These are phyloP conservation scores for Blastocystis sp. DNA, from an alignment of 352 stramenopile genomes.

Conservation along the genomic window DNA sequence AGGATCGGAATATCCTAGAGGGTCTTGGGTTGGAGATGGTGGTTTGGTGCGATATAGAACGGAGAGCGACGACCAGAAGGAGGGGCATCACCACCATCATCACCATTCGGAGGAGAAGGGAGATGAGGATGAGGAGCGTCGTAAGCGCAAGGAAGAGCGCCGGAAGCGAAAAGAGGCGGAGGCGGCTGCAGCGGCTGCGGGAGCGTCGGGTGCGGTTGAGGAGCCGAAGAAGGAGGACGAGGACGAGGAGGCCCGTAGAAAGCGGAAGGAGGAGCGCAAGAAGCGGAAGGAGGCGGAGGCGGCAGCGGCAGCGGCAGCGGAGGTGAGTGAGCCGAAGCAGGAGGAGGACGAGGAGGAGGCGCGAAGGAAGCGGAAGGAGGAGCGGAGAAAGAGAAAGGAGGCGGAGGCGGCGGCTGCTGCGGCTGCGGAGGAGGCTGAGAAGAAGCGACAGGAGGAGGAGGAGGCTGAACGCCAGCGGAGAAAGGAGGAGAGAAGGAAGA, in stretches of 20 bases:
- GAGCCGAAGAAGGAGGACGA: neutral
- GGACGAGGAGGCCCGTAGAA: neutral
- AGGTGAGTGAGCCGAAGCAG: neutral
- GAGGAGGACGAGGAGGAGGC: neutral
- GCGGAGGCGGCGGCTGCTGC: slow-evolving; percentile 3
- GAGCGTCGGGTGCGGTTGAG: too few relatives aligned
- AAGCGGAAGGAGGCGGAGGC: neutral
- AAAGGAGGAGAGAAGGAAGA: neutral
- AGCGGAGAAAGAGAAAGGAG: neutral
- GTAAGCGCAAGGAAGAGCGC: neutral
- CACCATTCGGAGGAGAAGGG: neutral
- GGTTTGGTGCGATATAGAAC: neutral
- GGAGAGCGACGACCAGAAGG: neutral
- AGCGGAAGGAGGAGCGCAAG: neutral
- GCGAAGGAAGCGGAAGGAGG: neutral
- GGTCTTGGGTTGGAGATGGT: neutral
- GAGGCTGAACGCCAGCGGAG: too few relatives aligned
- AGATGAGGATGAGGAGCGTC: neutral
- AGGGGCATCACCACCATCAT: neutral
- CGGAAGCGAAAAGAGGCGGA: neutral
- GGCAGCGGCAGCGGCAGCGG: neutral
- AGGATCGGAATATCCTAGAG: slow-evolving; percentile 36
- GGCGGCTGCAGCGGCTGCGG: neutral
- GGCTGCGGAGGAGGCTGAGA: neutral
- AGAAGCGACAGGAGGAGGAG: neutral